phyloP scores from a whole-genome alignment of 805 yeast species.

The Dipodascopsis uninucleata region DNA sequence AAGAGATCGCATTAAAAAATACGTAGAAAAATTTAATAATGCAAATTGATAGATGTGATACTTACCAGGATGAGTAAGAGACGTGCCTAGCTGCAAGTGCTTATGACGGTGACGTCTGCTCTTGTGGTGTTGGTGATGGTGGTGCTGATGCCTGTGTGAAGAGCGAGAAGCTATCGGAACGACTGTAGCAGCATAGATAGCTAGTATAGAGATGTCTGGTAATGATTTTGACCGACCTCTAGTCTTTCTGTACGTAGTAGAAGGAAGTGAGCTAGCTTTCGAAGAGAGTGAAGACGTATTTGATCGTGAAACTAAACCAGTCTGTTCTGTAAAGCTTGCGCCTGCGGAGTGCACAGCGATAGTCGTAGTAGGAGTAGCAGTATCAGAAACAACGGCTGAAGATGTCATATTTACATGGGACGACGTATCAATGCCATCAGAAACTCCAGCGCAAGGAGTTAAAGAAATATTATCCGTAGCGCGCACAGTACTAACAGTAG shows the following conservation, averaged over 20 bases:
- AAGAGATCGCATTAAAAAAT: no score
- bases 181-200: constrained; percentile 6
- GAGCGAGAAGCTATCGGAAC: constrained; percentile 1
- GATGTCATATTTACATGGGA: no score
- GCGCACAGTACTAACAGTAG: no score
- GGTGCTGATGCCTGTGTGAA: constrained; percentile 10
- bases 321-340: constrained; percentile 17
- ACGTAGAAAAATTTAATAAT: no score
- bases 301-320: constrained; percentile 28
- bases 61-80: no score
- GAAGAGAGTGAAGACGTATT: constrained; percentile 1
- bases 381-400: neutral
- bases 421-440: no score
- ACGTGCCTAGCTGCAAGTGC: no score
- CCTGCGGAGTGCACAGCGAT: constrained; percentile 1
- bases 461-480: no score
- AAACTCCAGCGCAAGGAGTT: no score
- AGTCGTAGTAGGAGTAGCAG: neutral
- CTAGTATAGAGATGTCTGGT: constrained; percentile 19
- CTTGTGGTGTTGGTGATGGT: constrained; percentile 11
- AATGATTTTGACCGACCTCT: constrained; percentile 26
- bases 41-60: no score
- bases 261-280: constrained; percentile 1
- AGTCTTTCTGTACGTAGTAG: constrained; percentile 21
- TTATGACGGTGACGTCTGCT: constrained; percentile 12